Conservation (phyloP, 306 rosid species). For the Astragalus glycyphyllos region DNA sequence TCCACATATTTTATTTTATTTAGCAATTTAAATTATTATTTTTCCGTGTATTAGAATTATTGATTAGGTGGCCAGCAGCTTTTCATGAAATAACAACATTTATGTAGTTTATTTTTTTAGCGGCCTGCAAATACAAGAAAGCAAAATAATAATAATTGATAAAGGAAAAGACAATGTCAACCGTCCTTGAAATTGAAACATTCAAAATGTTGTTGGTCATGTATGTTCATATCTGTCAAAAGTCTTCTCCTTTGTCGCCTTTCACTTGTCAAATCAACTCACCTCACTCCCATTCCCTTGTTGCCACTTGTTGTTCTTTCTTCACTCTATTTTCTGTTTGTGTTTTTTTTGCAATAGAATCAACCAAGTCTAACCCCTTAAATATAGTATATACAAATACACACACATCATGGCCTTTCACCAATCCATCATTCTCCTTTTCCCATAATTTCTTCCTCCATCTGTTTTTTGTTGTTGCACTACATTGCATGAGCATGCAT, state of each 20-base stretch:
- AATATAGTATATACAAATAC: background rate
- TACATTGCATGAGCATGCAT: background rate
- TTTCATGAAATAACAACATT: too few relatives aligned
- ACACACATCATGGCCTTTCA: slow-evolving; percentile 46
- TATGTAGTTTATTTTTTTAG: too few relatives aligned
- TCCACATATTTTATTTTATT: too few relatives aligned
- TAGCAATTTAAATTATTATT: too few relatives aligned
- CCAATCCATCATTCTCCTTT: slow-evolving; percentile 44
- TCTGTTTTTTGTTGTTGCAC: slow-evolving; percentile 32
- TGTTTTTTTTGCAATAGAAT: slow-evolving; percentile 29
- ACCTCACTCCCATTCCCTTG: slow-evolving; percentile 40
- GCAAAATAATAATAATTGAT: background rate
- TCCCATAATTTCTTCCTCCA: slow-evolving; percentile 42
- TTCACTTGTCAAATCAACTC: slow-evolving; percentile 44
- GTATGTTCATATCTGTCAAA: background rate
- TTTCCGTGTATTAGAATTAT: too few relatives aligned
- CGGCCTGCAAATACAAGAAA: slow-evolving; percentile 43
- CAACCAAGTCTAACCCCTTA: slow-evolving; percentile 40
- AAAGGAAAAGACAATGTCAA: slow-evolving; percentile 32
- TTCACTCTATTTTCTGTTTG: slow-evolving; percentile 35
- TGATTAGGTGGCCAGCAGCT: too few relatives aligned
- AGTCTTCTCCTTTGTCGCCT: slow-evolving; percentile 50
- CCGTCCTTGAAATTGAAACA: slow-evolving; percentile 47
- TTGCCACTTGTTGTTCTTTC: slow-evolving; percentile 53
- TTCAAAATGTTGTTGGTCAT: slow-evolving; percentile 19